A percentile compares a stretch with the other conserved stretches of the same genome.
phyloP scores from a whole-genome alignment of 257 asterid genomes.

The Lavandula angustifolia region DNA sequence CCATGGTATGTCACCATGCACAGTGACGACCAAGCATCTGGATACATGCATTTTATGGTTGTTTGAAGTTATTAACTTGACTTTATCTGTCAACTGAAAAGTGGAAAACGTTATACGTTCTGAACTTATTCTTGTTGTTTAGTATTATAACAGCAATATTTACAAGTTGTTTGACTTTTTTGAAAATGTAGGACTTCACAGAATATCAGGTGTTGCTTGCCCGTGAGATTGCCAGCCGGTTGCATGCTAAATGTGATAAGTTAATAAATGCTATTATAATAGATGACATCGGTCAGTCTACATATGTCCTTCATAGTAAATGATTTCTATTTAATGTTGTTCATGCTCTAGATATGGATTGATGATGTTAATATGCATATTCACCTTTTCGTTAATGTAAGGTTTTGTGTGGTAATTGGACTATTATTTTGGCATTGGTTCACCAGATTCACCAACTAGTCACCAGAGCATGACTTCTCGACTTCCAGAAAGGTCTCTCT shows the following conservation, averaged over 20 bases:
- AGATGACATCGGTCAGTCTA: slow-evolving; percentile 75
- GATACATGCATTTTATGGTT: slow-evolving; percentile 19
- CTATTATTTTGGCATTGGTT: slow-evolving; percentile 32
- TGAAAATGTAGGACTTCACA: slow-evolving; percentile 61
- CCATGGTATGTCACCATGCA: slow-evolving; percentile 56
- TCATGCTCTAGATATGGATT: slow-evolving; percentile 22
- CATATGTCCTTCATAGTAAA: slow-evolving; percentile 23
- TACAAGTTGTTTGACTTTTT: slow-evolving; percentile 22
- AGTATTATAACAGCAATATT: slow-evolving; percentile 3
- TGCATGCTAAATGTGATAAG: slow-evolving; percentile 82
- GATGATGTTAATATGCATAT: slow-evolving; percentile 25
- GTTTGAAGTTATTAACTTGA: slow-evolving; percentile 15
- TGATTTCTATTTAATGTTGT: neutral
- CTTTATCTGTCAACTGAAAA: slow-evolving; percentile 19
- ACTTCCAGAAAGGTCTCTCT: slow-evolving; percentile 86
- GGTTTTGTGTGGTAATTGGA: slow-evolving; percentile 12
- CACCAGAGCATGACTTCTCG: slow-evolving; percentile 78
- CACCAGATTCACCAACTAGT: slow-evolving; percentile 62
- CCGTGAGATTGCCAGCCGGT: slow-evolving; percentile 79
- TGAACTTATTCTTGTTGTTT: slow-evolving; percentile 25
- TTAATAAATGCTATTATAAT: slow-evolving; percentile 67
- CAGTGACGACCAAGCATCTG: slow-evolving; percentile 10
- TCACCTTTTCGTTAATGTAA: slow-evolving; percentile 16
- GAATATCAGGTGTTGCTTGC: slow-evolving; percentile 86
- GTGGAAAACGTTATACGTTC: slow-evolving; percentile 20